A percentile compares a stretch with the other conserved stretches of the same genome.
These are phyloP conservation scores for Angomonas deanei DNA, from an alignment of 208 protist species.

Conservation along the genomic window DNA sequence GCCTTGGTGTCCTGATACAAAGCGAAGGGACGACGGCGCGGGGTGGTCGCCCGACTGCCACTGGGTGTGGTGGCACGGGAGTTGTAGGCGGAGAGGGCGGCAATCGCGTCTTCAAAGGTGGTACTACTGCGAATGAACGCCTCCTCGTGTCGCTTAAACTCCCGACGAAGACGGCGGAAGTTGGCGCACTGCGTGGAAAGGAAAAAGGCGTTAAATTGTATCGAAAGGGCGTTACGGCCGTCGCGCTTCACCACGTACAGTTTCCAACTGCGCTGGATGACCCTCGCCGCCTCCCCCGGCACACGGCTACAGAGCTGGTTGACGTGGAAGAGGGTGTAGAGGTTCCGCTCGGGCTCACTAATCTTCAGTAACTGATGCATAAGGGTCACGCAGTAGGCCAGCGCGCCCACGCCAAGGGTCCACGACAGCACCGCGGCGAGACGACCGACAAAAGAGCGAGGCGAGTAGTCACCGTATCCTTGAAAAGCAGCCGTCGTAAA, in stretches of 20 bases:
- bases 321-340: slow-evolving; percentile 54
- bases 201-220: slow-evolving; percentile 55
- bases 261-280: slow-evolving; percentile 64
- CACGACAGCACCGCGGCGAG: slow-evolving; percentile 40
- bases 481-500: slow-evolving; percentile 40
- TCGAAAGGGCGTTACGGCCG: slow-evolving; percentile 19
- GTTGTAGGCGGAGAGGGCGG: slow-evolving; percentile 15
- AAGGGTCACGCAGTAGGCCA: slow-evolving; percentile 44
- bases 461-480: slow-evolving; percentile 47
- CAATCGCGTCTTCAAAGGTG: slow-evolving; percentile 34
- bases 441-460: slow-evolving; percentile 36
- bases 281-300: slow-evolving; percentile 46
- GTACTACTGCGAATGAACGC: slow-evolving; percentile 42
- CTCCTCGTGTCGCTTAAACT: slow-evolving; percentile 22
- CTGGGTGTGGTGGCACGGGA: slow-evolving; percentile 1
- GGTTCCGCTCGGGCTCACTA: slow-evolving; percentile 38
- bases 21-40: slow-evolving; percentile 28
- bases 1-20: slow-evolving; percentile 34
- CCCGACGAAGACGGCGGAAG: slow-evolving; percentile 46
- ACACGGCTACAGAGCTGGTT: slow-evolving; percentile 54
- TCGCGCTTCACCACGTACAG: slow-evolving; percentile 41
- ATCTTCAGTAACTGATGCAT: slow-evolving; percentile 31
- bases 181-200: slow-evolving; percentile 36
- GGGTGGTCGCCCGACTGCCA: slow-evolving; percentile 6
- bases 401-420: slow-evolving; percentile 32